Percentiles rank a stretch among this genome's conserved stretches.
These are phyloP conservation scores for Pyracantha coccinea DNA, from an alignment of 331 rosid species.

Conservation along the genomic window DNA sequence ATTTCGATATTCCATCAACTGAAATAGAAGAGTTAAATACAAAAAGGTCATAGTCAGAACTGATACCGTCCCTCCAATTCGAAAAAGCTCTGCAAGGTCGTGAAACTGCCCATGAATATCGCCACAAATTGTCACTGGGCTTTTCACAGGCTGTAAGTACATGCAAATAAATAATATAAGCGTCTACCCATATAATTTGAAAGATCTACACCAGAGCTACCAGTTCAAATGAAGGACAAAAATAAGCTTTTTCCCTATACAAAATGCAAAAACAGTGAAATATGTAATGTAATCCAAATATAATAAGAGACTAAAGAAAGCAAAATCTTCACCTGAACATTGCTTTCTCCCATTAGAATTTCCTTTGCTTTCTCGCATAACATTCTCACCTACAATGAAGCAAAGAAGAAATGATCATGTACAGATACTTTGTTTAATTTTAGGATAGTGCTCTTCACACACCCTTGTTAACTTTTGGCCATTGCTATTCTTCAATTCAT, in stretches of 20 bases:
- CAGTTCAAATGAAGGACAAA: background rate
- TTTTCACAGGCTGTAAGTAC: conserved; percentile 75
- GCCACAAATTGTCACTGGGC: conserved; percentile 93
- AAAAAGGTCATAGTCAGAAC: conserved; percentile 22
- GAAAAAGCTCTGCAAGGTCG: conserved; percentile 90
- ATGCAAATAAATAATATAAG: conserved; percentile 26
- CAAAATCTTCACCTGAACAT: conserved; percentile 70
- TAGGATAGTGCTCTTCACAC: too few species aligned
- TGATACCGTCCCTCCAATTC: conserved; percentile 92
- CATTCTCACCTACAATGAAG: conserved; percentile 56
- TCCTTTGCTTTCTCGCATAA: conserved; percentile 94
- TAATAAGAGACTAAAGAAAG: background rate
- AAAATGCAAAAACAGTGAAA: background rate
- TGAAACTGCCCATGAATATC: conserved; percentile 96
- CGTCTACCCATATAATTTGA: conserved; percentile 5
- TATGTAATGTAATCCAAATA: background rate
- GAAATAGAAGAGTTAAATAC: conserved; percentile 32
- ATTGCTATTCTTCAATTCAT: too few species aligned
- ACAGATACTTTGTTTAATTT: background rate
- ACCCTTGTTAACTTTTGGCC: too few species aligned
- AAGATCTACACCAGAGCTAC: too few species aligned
- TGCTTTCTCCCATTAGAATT: conserved; percentile 79
- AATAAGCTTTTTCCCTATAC: background rate
- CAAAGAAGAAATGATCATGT: conserved; percentile 20
- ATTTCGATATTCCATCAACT: conserved; percentile 33